Evolutionary conservation across 169 alveolate species (phyloP), one percentile per base, ranked within the genome.

Genomic region (Plasmodium reichenowi): DNA sequence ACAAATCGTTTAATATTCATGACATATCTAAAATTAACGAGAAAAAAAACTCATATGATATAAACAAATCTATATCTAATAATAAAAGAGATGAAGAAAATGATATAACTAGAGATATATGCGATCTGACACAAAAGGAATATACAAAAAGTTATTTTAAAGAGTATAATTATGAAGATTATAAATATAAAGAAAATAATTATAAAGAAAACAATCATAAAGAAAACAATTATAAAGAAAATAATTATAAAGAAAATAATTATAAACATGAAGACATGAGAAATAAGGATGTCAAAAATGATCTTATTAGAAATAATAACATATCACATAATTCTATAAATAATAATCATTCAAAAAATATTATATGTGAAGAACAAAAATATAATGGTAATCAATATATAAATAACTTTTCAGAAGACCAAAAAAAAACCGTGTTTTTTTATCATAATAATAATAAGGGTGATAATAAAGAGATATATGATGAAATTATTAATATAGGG

Each of bases 401-500:
- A 56, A 9, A 56, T 56, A 1, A 6, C 64, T 56, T 56, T 9
- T 56, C 22, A 56, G 15, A 56, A 12, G 64, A 56, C 22, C 8
- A 56, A 15, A 56, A 56, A 56, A 56, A 56, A 56, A 12, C 22
- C 22, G 29, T 78, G 29, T 15, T 47, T 78, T 45, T 78, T 26
- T 70, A 9, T 22, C 54, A 56, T 15, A 6, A 5, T 13, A 38
- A 74, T 3, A 20, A 52, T 52, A 52, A 52, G 4, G 62, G 9
- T 15, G 47, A 45, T 2, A 32, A 45, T 29, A n/a, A 29, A 29
- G 24, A 75, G 29, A 75, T 26, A 15, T 64, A 66, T 47, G 78
- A 78, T 20, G 89, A 78, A 59, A 78, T 78, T 9, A 59, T 66
- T 38, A 78, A 78, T 26, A 78, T 78, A 64, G 78, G 71, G 4